phyloP scores from a whole-genome alignment of 2,329 filamentous ascomycete species.

The Penicillium freii region DNA sequence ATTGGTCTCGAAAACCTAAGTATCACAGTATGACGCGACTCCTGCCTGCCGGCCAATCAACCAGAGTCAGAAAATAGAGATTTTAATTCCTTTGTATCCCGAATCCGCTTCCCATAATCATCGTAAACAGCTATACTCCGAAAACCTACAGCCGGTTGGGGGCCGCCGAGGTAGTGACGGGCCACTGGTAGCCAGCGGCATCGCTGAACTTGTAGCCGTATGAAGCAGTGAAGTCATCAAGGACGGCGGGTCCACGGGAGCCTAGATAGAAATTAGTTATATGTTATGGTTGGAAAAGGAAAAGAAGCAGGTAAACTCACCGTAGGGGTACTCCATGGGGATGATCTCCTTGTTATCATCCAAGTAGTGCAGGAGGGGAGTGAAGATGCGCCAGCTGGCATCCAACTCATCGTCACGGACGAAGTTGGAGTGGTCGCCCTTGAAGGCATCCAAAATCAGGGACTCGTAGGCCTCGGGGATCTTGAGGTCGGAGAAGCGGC shows the following conservation, averaged over 20 bases:
- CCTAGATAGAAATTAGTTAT: slow-evolving; percentile 53
- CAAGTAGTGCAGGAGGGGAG: slow-evolving; percentile 92
- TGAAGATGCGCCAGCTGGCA: slow-evolving; percentile 98
- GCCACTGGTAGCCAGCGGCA: slow-evolving; percentile 93
- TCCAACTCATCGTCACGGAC: slow-evolving; percentile 95
- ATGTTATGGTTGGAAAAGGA: not conserved
- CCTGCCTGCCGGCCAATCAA: slow-evolving; percentile 9
- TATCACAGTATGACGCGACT: slow-evolving; percentile 16
- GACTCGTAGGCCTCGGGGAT: slow-evolving; percentile 99
- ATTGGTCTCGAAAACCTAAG: slow-evolving; percentile 4
- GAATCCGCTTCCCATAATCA: slow-evolving; percentile 24
- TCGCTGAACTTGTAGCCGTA: slow-evolving; percentile 99
- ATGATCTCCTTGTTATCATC: slow-evolving; percentile 99
- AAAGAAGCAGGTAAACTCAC: slow-evolving; percentile 56
- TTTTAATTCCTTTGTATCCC: slow-evolving; percentile 26
- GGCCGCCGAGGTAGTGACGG: slow-evolving; percentile 64
- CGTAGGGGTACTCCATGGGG: slow-evolving; percentile 99
- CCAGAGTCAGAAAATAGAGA: slow-evolving; percentile 16
- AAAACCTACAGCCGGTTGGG: slow-evolving; percentile 74
- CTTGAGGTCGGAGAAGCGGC: slow-evolving; percentile 98
- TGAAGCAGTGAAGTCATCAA: slow-evolving; percentile 96
- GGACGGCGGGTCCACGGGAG: slow-evolving; percentile 89
- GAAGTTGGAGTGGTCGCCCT: slow-evolving; percentile 99
- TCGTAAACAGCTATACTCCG: slow-evolving; percentile 22
- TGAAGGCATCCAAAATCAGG: slow-evolving; percentile 92